Evolutionary conservation across 73 alveolate species (phyloP).

Genomic region (Uronychia setigera): DNA sequence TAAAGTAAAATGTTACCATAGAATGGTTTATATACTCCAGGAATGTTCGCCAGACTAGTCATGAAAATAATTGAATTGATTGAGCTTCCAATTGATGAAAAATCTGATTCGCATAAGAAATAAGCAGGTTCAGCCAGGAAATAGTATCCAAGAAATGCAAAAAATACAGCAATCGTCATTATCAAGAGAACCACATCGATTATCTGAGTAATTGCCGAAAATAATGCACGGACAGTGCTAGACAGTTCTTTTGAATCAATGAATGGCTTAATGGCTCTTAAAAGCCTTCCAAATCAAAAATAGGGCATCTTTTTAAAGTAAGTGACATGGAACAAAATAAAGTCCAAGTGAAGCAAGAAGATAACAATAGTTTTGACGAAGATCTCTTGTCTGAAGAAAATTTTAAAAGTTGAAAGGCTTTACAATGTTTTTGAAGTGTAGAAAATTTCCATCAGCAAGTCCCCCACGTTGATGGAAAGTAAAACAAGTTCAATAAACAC

Average conservation of each 20-base stretch:
- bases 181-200: slow-evolving; percentile 13
- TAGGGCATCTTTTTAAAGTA: neutral
- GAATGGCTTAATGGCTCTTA: slow-evolving; percentile 19
- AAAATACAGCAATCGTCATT: neutral
- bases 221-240: slow-evolving; percentile 14
- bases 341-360: neutral
- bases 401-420: neutral
- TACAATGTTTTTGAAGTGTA: neutral
- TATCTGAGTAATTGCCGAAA: slow-evolving; percentile 14
- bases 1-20: neutral
- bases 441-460: neutral
- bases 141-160: slow-evolving; percentile 11
- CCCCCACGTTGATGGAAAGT: neutral
- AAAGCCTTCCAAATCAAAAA: slow-evolving; percentile 15
- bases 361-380: neutral
- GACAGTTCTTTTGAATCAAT: slow-evolving; percentile 14
- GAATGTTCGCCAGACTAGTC: slow-evolving; percentile 22
- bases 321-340: neutral
- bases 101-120: neutral
- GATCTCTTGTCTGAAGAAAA: neutral
- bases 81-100: neutral
- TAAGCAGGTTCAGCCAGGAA: neutral
- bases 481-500: neutral
- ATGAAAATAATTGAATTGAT: neutral
- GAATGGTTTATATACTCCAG: slow-evolving; percentile 10